phyloP scores from a whole-genome alignment of 495 filamentous ascomycete genomes.

The Talaromyces proteolyticus region DNA sequence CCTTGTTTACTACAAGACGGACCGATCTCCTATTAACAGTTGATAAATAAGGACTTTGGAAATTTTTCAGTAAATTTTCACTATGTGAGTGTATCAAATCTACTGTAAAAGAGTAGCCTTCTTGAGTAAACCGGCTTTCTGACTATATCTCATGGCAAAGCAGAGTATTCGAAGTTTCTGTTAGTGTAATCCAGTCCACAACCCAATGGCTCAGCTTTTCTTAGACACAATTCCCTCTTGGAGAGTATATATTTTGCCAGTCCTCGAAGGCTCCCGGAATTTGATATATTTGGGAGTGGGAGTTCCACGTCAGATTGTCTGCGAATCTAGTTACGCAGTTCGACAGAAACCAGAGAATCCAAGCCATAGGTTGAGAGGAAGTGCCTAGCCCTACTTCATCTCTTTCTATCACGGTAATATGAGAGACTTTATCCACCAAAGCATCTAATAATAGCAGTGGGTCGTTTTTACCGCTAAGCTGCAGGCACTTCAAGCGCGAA shows the following conservation, averaged over 20 bases:
- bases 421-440: constrained; percentile 30
- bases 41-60: too few relatives aligned
- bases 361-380: constrained; percentile 44
- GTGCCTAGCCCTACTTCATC: not conserved
- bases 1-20: too few relatives aligned
- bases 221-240: not conserved
- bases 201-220: too few relatives aligned
- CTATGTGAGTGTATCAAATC: too few relatives aligned
- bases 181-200: too few relatives aligned
- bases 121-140: too few relatives aligned
- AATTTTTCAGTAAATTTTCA: too few relatives aligned
- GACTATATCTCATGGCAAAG: too few relatives aligned
- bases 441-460: constrained; percentile 66
- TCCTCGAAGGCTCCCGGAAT: not conserved
- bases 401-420: not conserved
- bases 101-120: too few relatives aligned
- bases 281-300: not conserved
- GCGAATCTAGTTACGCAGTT: constrained; percentile 55
- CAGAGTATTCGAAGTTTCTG: too few relatives aligned
- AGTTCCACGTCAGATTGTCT: not conserved
- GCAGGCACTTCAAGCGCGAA: not conserved
- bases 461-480: constrained; percentile 14
- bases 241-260: not conserved
- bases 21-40: too few relatives aligned
- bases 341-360: constrained; percentile 60